Evolutionary conservation across 345 rosid genomes (phyloP).

Genomic region (Diplotaxis tenuifolia): DNA sequence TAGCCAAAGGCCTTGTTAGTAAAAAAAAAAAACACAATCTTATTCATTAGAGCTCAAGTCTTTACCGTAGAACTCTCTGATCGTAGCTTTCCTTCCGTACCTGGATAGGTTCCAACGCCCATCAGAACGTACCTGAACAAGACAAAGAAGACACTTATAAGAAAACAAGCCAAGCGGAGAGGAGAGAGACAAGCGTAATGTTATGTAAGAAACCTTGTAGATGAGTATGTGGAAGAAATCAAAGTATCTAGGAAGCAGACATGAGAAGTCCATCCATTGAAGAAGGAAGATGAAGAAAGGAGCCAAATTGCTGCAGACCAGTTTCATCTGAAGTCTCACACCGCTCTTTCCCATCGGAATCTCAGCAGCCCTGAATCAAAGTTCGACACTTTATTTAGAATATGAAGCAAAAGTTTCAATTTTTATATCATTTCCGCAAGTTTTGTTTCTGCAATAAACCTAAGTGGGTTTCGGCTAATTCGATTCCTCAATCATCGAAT

Average conservation of each 20-base stretch:
- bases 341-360: slow-evolving; percentile 83
- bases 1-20: neutral
- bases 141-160: slow-evolving; percentile 29
- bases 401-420: neutral
- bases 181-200: neutral
- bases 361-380: slow-evolving; percentile 63
- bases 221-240: slow-evolving; percentile 78
- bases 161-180: slow-evolving; percentile 17
- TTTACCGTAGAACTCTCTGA: slow-evolving; percentile 84
- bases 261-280: slow-evolving; percentile 86
- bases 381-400: neutral
- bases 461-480: neutral
- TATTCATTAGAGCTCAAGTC: neutral
- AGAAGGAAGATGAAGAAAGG: slow-evolving; percentile 74
- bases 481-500: neutral
- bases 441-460: neutral
- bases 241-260: slow-evolving; percentile 80
- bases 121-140: slow-evolving; percentile 61
- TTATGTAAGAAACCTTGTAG: slow-evolving; percentile 59
- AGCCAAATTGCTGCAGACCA: slow-evolving; percentile 81
- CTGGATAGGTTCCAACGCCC: slow-evolving; percentile 50
- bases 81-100: slow-evolving; percentile 84
- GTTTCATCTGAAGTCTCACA: slow-evolving; percentile 74
- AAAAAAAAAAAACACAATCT: neutral
- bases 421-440: neutral